phyloP scores from a whole-genome alignment of 495 filamentous ascomycete genomes.

The Parathielavia hyrcaniae region DNA sequence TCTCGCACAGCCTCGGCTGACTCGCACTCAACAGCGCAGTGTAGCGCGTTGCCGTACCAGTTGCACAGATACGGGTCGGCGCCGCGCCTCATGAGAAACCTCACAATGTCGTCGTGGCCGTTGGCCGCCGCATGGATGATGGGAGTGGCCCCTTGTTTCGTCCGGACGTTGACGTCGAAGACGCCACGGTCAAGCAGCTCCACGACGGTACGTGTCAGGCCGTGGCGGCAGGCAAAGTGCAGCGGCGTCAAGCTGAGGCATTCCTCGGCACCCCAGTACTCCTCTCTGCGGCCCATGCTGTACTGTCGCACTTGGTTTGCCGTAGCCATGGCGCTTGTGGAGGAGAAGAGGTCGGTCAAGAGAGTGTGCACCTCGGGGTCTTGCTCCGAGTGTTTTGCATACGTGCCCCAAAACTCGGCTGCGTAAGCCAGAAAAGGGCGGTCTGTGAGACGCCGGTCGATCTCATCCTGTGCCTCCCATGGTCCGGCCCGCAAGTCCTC shows the following conservation, averaged over 20 bases:
- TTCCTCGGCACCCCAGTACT: background rate
- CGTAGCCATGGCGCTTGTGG: background rate
- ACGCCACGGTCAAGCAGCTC: background rate
- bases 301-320: background rate
- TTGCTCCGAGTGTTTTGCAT: background rate
- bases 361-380: background rate
- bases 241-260: background rate
- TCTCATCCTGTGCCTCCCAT: background rate
- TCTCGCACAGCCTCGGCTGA: background rate
- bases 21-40: background rate
- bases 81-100: background rate
- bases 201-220: background rate
- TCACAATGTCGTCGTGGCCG: background rate
- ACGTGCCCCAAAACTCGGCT: background rate
- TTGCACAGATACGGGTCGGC: background rate
- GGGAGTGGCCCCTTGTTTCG: background rate
- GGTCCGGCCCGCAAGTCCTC: background rate
- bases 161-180: background rate
- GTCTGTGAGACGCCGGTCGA: background rate
- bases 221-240: background rate
- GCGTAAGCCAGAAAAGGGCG: background rate
- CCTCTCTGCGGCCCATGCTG: background rate
- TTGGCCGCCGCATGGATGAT: background rate
- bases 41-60: background rate
- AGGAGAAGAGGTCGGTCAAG: background rate